Evolutionary conservation across 2,329 filamentous ascomycete genomes (phyloP).

Genomic region (Zasmidium citrigriseum): DNA sequence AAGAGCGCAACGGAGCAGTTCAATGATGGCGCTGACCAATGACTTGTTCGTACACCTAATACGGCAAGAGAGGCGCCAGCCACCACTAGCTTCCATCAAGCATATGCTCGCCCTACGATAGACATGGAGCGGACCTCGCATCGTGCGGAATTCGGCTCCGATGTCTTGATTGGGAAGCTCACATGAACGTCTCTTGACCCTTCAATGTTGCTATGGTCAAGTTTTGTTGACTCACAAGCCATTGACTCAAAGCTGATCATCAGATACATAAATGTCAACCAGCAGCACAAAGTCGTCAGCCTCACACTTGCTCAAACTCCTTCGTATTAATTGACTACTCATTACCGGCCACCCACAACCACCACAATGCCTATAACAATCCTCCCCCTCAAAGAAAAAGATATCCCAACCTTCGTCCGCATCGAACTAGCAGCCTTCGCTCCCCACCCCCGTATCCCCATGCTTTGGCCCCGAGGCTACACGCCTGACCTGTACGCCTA

Average conservation of each 20-base stretch:
- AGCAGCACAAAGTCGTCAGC: too few species aligned
- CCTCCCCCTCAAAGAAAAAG: slow-evolving; percentile 15
- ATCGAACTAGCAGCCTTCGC: slow-evolving; percentile 30
- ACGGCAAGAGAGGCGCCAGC: too few species aligned
- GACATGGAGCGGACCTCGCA: not conserved
- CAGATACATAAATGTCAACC: not conserved
- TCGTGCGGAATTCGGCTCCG: not conserved
- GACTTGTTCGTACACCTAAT: too few species aligned
- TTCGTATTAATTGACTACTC: not conserved
- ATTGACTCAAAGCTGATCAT: not conserved
- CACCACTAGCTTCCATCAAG: not conserved
- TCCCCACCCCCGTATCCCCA: slow-evolving; percentile 26
- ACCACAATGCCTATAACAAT: slow-evolving; percentile 22
- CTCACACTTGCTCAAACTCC: not conserved
- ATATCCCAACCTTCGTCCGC: slow-evolving; percentile 24
- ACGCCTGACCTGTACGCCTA: slow-evolving; percentile 28
- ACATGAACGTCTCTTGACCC: too few species aligned
- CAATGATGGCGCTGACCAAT: too few species aligned
- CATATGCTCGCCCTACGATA: not conserved
- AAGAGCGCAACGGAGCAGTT: too few species aligned
- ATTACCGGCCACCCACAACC: not conserved
- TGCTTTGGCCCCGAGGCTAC: slow-evolving; percentile 28
- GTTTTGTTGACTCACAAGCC: too few species aligned
- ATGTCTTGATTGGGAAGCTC: not conserved
- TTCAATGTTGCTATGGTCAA: not conserved